Conservation (phyloP, 2,329 filamentous ascomycete genomes). For the Chaetoscypha palmicola region DNA sequence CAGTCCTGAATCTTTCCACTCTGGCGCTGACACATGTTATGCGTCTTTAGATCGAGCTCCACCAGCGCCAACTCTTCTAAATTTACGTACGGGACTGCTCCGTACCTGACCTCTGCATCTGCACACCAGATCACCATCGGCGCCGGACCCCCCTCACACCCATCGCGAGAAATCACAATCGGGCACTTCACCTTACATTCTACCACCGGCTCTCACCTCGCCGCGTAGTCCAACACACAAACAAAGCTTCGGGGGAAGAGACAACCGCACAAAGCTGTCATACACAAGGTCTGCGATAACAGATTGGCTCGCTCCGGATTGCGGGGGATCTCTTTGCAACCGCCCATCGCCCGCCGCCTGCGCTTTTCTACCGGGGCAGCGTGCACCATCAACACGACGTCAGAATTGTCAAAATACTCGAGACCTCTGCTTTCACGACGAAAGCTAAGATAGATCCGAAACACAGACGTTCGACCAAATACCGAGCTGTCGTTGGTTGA, state of each 20-base stretch:
- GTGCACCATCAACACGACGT: not conserved
- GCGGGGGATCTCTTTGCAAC: constrained; percentile 7
- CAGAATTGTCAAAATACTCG: constrained; percentile 3
- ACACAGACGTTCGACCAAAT: not conserved
- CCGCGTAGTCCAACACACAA: not conserved
- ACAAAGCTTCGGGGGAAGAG: too few relatives aligned
- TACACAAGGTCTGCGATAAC: constrained; percentile 4
- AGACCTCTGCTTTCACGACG: not conserved
- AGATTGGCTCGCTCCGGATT: constrained; percentile 6
- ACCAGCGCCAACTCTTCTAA: not conserved
- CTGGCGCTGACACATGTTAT: not conserved
- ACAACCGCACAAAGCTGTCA: not conserved
- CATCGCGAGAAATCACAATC: too few relatives aligned
- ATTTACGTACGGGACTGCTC: constrained; percentile 1
- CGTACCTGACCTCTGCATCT: too few relatives aligned
- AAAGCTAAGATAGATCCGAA: constrained; percentile 1
- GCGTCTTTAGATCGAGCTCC: not conserved
- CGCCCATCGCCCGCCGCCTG: constrained; percentile 3
- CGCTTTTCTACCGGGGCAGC: constrained; percentile 1
- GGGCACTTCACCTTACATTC: not conserved
- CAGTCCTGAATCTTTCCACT: not conserved
- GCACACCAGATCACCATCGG: too few relatives aligned
- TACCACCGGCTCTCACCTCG: not conserved
- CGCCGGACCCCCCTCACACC: too few relatives aligned
- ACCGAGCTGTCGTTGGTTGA: constrained; percentile 4